These are phyloP conservation scores for Diaporthe caulivora DNA, from an alignment of 2,329 filamentous ascomycete species.

Conservation along the genomic window DNA sequence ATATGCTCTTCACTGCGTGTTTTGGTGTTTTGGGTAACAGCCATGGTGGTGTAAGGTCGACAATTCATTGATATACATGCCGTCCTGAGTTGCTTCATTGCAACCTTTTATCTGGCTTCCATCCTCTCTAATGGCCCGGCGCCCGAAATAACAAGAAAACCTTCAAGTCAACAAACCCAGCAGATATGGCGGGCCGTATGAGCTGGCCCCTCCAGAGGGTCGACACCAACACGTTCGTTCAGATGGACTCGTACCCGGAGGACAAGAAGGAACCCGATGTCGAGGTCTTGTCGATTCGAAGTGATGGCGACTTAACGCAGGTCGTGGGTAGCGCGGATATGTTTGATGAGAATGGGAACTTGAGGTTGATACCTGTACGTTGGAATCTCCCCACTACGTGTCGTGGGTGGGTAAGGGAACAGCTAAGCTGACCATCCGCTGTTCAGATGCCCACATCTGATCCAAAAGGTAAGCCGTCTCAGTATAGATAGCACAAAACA, in stretches of 20 bases:
- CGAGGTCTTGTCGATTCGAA: slow-evolving; percentile 9
- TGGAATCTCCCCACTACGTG: not conserved
- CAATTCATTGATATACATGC: slow-evolving; percentile 21
- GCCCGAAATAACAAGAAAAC: slow-evolving; percentile 5
- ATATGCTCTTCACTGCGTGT: not conserved
- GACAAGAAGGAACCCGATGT: slow-evolving; percentile 29
- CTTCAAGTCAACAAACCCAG: not conserved
- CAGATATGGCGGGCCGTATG: slow-evolving; percentile 25
- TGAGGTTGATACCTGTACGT: slow-evolving; percentile 43
- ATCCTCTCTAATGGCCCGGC: slow-evolving; percentile 25
- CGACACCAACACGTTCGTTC: not conserved
- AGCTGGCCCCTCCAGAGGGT: slow-evolving; percentile 35
- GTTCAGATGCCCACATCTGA: slow-evolving; percentile 47
- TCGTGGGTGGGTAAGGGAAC: not conserved
- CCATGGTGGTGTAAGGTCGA: not conserved
- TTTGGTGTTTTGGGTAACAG: not conserved
- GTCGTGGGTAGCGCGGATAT: slow-evolving; percentile 42
- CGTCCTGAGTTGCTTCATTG: not conserved
- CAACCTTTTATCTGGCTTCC: not conserved
- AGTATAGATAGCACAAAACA: not conserved
- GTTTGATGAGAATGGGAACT: slow-evolving; percentile 42
- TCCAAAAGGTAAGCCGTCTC: slow-evolving; percentile 44
- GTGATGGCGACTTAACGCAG: slow-evolving; percentile 29
- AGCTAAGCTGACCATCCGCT: slow-evolving; percentile 10
- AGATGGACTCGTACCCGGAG: slow-evolving; percentile 15